Conservation (phyloP, 495 filamentous ascomycete species). For the Aspergillus incahuasiensis region DNA sequence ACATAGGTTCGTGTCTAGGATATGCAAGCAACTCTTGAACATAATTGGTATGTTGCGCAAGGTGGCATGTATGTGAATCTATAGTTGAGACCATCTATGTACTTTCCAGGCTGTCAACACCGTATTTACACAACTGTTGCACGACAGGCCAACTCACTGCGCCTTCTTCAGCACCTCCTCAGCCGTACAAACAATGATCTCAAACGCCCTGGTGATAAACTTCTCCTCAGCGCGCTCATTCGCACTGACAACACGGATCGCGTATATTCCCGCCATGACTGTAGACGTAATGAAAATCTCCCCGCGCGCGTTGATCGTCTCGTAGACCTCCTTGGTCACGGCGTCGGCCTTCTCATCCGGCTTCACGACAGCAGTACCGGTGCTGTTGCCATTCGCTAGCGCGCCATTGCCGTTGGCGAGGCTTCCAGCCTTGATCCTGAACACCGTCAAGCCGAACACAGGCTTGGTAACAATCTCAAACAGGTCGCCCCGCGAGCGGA, state of each 20-base stretch:
- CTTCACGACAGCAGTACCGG: slow-evolving; percentile 19
- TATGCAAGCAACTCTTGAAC: too few species aligned
- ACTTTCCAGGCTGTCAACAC: too few species aligned
- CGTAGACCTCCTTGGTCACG: slow-evolving; percentile 73
- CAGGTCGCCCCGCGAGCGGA: slow-evolving; percentile 60
- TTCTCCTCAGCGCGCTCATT: slow-evolving; percentile 65
- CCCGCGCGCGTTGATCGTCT: slow-evolving; percentile 67
- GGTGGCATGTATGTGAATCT: too few species aligned
- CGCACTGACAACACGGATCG: slow-evolving; percentile 75
- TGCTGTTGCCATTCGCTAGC: slow-evolving; percentile 18
- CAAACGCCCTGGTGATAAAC: slow-evolving; percentile 69
- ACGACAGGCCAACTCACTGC: too few species aligned
- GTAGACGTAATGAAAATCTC: slow-evolving; percentile 83
- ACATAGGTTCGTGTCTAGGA: too few species aligned
- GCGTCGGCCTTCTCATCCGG: slow-evolving; percentile 53
- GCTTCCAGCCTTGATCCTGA: slow-evolving; percentile 45
- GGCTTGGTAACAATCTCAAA: slow-evolving; percentile 75
- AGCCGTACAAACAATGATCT: slow-evolving; percentile 65
- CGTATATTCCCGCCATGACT: slow-evolving; percentile 69
- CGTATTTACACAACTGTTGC: too few species aligned
- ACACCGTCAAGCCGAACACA: slow-evolving; percentile 75
- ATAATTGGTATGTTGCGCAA: too few species aligned
- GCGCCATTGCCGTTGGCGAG: slow-evolving; percentile 18
- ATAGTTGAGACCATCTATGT: too few species aligned
- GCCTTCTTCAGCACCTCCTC: slow-evolving; percentile 44